Evolutionary conservation across 345 rosid species (phyloP), one percentile per base, ranked within the genome.

Genomic region (Tarenaya hassleriana): DNA sequence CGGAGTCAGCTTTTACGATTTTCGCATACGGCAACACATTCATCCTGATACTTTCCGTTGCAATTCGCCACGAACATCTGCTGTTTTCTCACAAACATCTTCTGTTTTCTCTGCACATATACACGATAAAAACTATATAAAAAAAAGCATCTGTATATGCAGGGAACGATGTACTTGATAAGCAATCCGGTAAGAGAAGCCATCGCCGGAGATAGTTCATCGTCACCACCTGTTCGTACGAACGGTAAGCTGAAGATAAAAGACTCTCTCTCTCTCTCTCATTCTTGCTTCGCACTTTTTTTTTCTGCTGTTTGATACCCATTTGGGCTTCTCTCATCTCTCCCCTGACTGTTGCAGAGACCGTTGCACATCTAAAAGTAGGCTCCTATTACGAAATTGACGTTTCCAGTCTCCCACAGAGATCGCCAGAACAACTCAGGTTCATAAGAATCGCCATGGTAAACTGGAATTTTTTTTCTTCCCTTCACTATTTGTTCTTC

Each of bases 351-450:
- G 24, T 44, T 40, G 24, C 35, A 64, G 81, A 70, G 48, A 75
- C 73, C n/a, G 63, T 75, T 2, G 78, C 77, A n/a, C 94, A 79
- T 40, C 64, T 92, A 3, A 63, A 47, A 59, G 74, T 72, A 16
- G 79, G 88, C 5, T 80, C 81, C 33, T 83, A 79, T 58, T 92
- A 88, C 64, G 85, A 81, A 64, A 69, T 88, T 53, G 88, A 88
- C 65, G 75, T 51, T 58, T 54, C 86, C 16, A 67, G 70, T 76
- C 77, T 92, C 41, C 70, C 85, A 19, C 51, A 50, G 14, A 67
- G 54, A 33, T 67, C 66, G 34, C 95, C 91, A 3, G 75, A 77
- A 18, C 85, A 81, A 19, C 83, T 92, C 60, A 71, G 66, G 50
- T 70, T 64, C 8, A 60, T 75, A 42, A 75, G 89, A 27, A 60